Percentiles rank a stretch among this genome's conserved stretches.
Evolutionary conservation across 2,329 filamentous ascomycete genomes (phyloP).

Genomic region (Fusarium sp.): DNA sequence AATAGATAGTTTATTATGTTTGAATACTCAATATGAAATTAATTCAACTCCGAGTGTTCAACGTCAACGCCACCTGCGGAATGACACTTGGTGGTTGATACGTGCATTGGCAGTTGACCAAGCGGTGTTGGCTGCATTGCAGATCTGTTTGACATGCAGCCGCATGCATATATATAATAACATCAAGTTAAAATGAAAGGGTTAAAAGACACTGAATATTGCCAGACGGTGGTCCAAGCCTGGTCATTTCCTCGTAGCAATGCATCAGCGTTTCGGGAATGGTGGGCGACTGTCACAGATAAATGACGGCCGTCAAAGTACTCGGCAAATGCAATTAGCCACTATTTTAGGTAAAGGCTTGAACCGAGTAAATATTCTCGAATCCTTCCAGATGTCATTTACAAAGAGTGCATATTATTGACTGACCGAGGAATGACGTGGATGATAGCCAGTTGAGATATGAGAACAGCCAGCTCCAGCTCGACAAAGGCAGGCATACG

Average conservation of each 20-base stretch:
- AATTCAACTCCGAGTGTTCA: background rate
- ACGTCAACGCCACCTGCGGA: background rate
- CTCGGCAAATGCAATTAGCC: background rate
- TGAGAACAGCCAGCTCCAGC: background rate
- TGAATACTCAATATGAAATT: background rate
- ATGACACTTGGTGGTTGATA: background rate
- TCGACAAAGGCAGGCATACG: too few species aligned
- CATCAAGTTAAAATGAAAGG: background rate
- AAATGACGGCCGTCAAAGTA: background rate
- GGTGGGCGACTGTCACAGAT: background rate
- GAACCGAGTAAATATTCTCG: background rate
- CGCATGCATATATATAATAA: background rate
- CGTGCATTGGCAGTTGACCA: background rate
- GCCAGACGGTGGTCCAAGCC: background rate
- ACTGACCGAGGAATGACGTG: slow-evolving; percentile 23
- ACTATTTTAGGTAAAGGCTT: background rate
- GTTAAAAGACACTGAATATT: background rate
- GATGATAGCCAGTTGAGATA: background rate
- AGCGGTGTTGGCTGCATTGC: background rate
- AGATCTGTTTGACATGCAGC: background rate
- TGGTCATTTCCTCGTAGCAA: background rate
- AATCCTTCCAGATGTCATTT: background rate
- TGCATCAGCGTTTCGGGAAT: background rate
- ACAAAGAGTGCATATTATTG: background rate
- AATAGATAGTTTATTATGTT: background rate